Evolutionary conservation across 1,284 basidiomycete genomes (phyloP).

Genomic region (Cerioporus squamosus): DNA sequence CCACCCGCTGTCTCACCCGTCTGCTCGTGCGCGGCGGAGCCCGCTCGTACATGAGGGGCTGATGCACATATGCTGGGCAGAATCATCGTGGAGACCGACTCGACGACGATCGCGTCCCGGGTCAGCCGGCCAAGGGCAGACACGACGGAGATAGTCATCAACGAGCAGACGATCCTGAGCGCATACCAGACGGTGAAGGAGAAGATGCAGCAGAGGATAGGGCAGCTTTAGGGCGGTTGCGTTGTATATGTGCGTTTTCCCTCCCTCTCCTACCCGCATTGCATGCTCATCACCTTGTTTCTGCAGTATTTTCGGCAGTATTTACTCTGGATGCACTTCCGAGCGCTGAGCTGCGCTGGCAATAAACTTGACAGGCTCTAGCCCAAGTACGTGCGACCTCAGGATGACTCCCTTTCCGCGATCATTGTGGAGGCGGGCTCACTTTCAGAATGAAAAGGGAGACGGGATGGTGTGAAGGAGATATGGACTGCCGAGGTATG

Average conservation of each 20-base stretch:
- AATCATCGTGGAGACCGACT: conserved; percentile 97
- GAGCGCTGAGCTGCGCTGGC: no score
- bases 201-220: conserved; percentile 68
- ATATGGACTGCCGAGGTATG: no score
- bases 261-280: no score
- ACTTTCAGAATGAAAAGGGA: no score
- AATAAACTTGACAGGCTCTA: no score
- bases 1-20: not conserved
- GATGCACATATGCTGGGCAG: conserved; percentile 48
- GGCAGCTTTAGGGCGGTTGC: conserved; percentile 44
- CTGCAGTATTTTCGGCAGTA: no score
- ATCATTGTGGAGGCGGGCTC: no score
- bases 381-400: no score
- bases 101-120: conserved; percentile 92
- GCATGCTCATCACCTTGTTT: no score
- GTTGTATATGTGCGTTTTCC: conserved; percentile 15
- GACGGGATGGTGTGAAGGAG: no score
- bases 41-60: not conserved
- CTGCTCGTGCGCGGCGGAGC: not conserved
- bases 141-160: conserved; percentile 96
- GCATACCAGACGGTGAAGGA: conserved; percentile 93
- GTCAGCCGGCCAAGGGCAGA: conserved; percentile 94
- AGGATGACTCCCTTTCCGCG: no score
- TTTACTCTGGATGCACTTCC: no score
- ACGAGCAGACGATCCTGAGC: conserved; percentile 95